Base-by-base conservation (phyloP, 176 grass and related monocot genomes). In the Musa beccarii region DNA sequence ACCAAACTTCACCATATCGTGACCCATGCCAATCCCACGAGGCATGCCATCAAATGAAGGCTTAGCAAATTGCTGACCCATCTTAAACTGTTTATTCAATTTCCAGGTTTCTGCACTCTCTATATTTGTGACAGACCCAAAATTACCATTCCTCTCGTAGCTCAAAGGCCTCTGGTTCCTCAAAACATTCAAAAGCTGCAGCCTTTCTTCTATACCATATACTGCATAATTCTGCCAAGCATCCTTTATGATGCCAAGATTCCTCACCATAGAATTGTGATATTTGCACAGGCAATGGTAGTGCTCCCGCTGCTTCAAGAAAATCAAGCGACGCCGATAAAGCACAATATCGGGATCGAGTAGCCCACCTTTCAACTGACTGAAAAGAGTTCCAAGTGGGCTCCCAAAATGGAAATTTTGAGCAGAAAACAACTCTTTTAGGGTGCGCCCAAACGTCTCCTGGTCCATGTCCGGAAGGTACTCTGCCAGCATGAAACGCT, bases 381-480 rank as follows among this genome's bases (percentile, higher is more conserved):
- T 77, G 24, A 89, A 83, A 2, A 99, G 64, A 2, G 75, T 25
- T 0, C 50, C 14, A 0, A 94, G 85, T 20, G 96, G 96, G 71
- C 76, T 92, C 52, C 84, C 89, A 26, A 99, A 99, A 86, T 95
- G 91, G 63, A 95, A 92, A 34, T 74, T 84, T 20, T 85, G 75
- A 8, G 90, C 95, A 1, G 63, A 26, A 17, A 99, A 84, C 8
- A 99, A 86, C 85, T 99, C 96, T 0, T 85, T 86, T 3, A 99
- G 87, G 10, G 89, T 95, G 69, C 83, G 75, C 0, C 74, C 62
- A 55, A 91, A 99, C n/a, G 91, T 89, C 82, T 95, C 96, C 76
- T 75, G 86, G 66, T 99, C 96, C 81, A 92, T 76, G 79, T 99
- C 91, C 0, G 96, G 96, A 66, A 99, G 76, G 52, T 92, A 76